Evolutionary conservation across 805 yeast species (phyloP).

Genomic region (Metschnikowia hibisci): DNA sequence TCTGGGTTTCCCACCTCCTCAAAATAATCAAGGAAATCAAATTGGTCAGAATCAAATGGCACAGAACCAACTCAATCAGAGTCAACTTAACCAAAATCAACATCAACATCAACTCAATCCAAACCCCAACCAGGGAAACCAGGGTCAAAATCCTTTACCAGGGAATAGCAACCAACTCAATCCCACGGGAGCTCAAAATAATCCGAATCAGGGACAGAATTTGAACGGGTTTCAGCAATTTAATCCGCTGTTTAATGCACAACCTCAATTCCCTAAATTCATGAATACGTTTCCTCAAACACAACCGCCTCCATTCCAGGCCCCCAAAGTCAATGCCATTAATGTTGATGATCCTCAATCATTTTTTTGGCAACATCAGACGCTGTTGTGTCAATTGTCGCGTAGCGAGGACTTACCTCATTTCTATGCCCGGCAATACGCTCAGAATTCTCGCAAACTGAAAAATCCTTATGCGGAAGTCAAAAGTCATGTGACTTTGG

Average conservation of each 20-base stretch:
- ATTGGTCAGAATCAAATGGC: background rate
- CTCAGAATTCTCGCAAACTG: conserved; percentile 55
- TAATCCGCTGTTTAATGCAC: conserved; percentile 18
- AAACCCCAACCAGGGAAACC: conserved; percentile 5
- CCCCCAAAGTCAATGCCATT: conserved; percentile 28
- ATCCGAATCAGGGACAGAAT: conserved; percentile 14
- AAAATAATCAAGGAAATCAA: conserved; percentile 23
- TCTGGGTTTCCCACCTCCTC: conserved; percentile 29
- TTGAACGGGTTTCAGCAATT: conserved; percentile 15
- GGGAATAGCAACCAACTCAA: background rate
- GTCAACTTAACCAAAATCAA: conserved; percentile 21
- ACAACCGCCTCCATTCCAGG: conserved; percentile 21
- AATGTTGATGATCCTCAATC: conserved; percentile 40
- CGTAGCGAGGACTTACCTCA: conserved; percentile 66
- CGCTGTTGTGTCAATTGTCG: conserved; percentile 66
- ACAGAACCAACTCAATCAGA: conserved; percentile 20
- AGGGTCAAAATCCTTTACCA: conserved; percentile 12
- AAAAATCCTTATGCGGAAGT: conserved; percentile 36
- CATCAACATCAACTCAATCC: conserved; percentile 9
- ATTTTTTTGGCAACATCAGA: conserved; percentile 74
- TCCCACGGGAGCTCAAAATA: background rate
- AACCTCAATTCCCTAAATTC: conserved; percentile 9
- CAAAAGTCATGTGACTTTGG: conserved; percentile 32
- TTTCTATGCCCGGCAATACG: conserved; percentile 80
- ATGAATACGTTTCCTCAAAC: conserved; percentile 20